Evolutionary conservation across 2,329 filamentous ascomycete species (phyloP), one percentile per base, ranked within the genome.

Genomic region (Fusarium tupiense): DNA sequence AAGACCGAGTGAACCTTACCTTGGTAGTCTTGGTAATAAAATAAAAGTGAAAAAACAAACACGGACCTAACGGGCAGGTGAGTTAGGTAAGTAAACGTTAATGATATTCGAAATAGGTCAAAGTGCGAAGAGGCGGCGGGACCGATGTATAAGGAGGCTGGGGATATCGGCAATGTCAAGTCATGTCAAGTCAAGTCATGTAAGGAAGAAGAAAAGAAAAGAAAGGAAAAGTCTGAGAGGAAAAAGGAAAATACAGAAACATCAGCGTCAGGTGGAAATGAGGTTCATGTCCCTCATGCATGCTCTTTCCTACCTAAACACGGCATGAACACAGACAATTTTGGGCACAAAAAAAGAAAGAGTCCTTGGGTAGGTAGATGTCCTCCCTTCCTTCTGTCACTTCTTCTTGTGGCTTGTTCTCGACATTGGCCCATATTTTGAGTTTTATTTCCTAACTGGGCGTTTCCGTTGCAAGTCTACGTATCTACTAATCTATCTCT

Each of bases 181-280:
- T 59, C 44, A 49, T n/a, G 47, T 13, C 20, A 47, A 17, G 33
- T 50, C 41, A 44, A 26, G 26, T 29, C 29, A 29, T 56, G 47
- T n/a, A 17, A 56, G 37, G n/a, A 71, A 53, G 54, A 61, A 50
- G 58, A 50, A 67, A 35, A 35, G 33, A 35, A 35, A 26, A 26
- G 26, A 35, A 35, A 35, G 7, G 33, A 35, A 35, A 52, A 54
- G 26, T 40, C 31, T 49, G 49, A 58, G 46, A 46, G 38, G 19
- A 58, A 71, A 70, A 69, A 72, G 60, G 29, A 68, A 76, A 76
- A 73, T 50, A 60, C 54, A 41, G 40, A 61, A 57, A 61, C 54
- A 52, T 44, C 20, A 50, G 60, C 35, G 61, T 70, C 68, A 67
- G 72, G 72, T 69, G 72, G 68, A 75, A 74, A 74, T 74, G 72